phyloP scores from a whole-genome alignment of 768 basidiomycete genomes.

The Leccinum variicolor region DNA sequence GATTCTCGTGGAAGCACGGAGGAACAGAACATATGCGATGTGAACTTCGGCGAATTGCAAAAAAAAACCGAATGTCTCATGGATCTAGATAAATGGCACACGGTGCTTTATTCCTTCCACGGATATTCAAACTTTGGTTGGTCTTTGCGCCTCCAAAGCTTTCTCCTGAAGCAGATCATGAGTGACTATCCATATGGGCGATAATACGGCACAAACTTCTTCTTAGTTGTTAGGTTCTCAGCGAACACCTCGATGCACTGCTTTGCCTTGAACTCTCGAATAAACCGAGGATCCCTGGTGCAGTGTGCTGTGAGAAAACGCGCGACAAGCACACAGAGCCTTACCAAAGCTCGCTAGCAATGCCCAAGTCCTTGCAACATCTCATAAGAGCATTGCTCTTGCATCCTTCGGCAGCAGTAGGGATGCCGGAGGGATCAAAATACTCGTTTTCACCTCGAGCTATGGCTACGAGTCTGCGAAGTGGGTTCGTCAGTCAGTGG shows the following conservation, averaged over 20 bases:
- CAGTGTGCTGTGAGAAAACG: neutral
- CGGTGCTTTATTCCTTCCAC: conserved; percentile 62
- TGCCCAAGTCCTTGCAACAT: conserved; percentile 94
- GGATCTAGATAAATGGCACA: neutral
- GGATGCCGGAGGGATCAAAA: conserved; percentile 85
- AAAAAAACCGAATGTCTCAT: neutral
- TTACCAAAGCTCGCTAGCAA: conserved; percentile 95
- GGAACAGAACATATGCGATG: neutral
- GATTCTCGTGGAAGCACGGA: neutral
- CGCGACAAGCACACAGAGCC: conserved; percentile 12
- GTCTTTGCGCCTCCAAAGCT: conserved; percentile 88
- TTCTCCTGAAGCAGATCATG: conserved; percentile 55
- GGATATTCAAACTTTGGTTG: conserved; percentile 86
- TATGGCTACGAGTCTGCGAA: conserved; percentile 74
- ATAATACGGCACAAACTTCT: conserved; percentile 61
- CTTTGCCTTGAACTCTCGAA: conserved; percentile 86
- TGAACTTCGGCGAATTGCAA: neutral
- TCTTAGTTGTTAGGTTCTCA: conserved; percentile 81
- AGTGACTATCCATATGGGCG: neutral
- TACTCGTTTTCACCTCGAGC: conserved; percentile 96
- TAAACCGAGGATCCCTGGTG: conserved; percentile 90
- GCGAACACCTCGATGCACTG: conserved; percentile 83
- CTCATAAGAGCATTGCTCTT: conserved; percentile 98
- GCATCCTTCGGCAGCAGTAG: conserved; percentile 92
- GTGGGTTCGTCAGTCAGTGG: neutral